A percentile compares a stretch with the other conserved stretches of the same genome.
These are phyloP conservation scores for Chrysophaeum taylorii DNA, from an alignment of 352 stramenopile genomes.

Conservation along the genomic window DNA sequence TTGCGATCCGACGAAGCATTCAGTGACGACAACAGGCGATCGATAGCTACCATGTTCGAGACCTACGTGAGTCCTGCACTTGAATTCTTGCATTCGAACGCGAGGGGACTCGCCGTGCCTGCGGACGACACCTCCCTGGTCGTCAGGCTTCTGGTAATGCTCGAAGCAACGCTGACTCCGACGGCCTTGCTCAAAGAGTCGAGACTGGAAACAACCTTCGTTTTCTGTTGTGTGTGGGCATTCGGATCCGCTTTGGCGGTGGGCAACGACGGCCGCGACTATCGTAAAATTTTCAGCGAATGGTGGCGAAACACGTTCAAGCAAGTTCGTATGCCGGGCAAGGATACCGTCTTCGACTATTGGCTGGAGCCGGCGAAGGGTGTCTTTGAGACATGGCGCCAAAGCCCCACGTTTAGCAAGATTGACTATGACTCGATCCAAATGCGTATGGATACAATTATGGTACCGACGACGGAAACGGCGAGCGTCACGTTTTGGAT, in stretches of 20 bases:
- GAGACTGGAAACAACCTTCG: constrained; percentile 52
- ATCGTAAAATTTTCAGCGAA: constrained; percentile 73
- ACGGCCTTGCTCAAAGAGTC: too few relatives aligned
- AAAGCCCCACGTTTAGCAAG: constrained; percentile 76
- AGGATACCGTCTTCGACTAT: constrained; percentile 90
- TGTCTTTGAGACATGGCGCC: constrained; percentile 84
- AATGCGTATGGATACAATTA: constrained; percentile 53
- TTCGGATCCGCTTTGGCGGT: constrained; percentile 75
- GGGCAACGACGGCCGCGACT: constrained; percentile 75
- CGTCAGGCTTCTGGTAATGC: constrained; percentile 72
- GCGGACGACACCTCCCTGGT: constrained; percentile 74
- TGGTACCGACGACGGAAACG: constrained; percentile 78
- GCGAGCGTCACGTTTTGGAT: constrained; percentile 78
- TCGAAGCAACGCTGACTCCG: constrained; percentile 42
- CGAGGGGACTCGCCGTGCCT: constrained; percentile 38
- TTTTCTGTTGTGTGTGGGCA: constrained; percentile 83
- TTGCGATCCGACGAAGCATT: constrained; percentile 21
- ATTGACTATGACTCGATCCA: constrained; percentile 39
- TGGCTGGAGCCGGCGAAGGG: constrained; percentile 73
- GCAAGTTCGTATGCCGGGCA: constrained; percentile 73
- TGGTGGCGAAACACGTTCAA: constrained; percentile 89
- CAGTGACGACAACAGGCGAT: constrained; percentile 49
- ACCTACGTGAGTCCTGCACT: constrained; percentile 57
- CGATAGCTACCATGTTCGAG: constrained; percentile 73
- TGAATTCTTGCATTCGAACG: constrained; percentile 25